Evolutionary conservation across 2,329 filamentous ascomycete genomes (phyloP).

Genomic region (Elsinoe arachidis): DNA sequence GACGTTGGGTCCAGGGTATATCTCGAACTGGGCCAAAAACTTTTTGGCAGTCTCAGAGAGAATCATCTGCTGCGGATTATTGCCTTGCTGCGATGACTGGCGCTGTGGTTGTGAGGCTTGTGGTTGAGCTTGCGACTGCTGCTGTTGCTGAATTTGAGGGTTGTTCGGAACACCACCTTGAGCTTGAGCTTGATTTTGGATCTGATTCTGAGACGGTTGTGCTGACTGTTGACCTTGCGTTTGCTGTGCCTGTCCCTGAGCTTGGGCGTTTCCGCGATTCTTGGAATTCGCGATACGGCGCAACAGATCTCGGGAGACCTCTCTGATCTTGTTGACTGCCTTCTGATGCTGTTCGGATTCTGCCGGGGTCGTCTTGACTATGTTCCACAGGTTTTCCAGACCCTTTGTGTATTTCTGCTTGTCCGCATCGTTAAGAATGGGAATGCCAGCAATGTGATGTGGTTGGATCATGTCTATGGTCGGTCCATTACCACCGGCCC

Average conservation of each 20-base stretch:
- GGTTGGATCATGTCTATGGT: slow-evolving; percentile 17
- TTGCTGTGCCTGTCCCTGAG: slow-evolving; percentile 11
- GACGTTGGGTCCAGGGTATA: slow-evolving; percentile 14
- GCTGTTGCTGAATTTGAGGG: slow-evolving; percentile 14
- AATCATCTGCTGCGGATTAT: slow-evolving; percentile 23
- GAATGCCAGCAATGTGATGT: slow-evolving; percentile 15
- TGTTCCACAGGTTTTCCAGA: slow-evolving; percentile 16
- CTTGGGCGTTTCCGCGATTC: background rate
- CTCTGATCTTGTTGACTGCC: slow-evolving; percentile 19
- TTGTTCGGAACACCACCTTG: slow-evolving; percentile 14
- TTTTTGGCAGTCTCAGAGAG: slow-evolving; percentile 24
- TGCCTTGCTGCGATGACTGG: slow-evolving; percentile 22
- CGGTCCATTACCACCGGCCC: background rate
- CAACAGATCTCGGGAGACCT: slow-evolving; percentile 16
- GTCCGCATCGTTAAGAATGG: slow-evolving; percentile 14
- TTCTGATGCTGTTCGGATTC: slow-evolving; percentile 16
- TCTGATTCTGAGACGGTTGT: slow-evolving; percentile 4
- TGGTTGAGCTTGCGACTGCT: slow-evolving; percentile 15
- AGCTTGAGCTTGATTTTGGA: slow-evolving; percentile 9
- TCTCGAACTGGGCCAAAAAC: slow-evolving; percentile 14
- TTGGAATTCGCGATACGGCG: slow-evolving; percentile 13
- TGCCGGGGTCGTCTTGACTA: slow-evolving; percentile 13
- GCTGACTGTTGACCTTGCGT: slow-evolving; percentile 2
- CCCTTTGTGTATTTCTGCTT: slow-evolving; percentile 14
- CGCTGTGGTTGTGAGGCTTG: slow-evolving; percentile 20